Percentiles rank a stretch among this genome's conserved stretches.
These are phyloP conservation scores for Seiridium cupressi DNA, from an alignment of 2,329 filamentous ascomycete species.

Conservation along the genomic window DNA sequence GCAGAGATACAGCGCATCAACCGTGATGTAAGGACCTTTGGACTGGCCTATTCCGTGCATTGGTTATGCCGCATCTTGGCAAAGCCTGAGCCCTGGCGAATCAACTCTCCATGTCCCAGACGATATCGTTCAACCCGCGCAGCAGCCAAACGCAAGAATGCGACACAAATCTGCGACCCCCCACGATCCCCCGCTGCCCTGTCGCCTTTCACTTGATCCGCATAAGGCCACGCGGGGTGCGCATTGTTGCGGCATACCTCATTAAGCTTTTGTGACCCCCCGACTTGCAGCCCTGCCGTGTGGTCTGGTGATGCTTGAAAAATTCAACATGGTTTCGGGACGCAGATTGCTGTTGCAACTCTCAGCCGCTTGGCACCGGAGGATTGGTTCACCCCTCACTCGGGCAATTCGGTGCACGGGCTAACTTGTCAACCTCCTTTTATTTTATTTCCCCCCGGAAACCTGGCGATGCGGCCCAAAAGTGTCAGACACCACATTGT, in stretches of 20 bases:
- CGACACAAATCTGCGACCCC: neutral
- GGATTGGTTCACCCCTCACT: conserved; percentile 1
- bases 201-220: neutral
- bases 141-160: neutral
- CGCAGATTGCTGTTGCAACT: neutral
- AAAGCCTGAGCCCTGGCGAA: neutral
- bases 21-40: neutral
- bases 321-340: neutral
- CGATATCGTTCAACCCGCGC: neutral
- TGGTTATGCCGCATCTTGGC: neutral
- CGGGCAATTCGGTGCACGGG: neutral
- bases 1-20: neutral
- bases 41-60: neutral
- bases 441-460: neutral
- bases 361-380: neutral
- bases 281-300: neutral
- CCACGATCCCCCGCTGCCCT: neutral
- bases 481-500: too few relatives aligned
- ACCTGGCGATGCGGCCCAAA: neutral
- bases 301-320: neutral
- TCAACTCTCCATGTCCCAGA: neutral
- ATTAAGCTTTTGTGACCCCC: neutral
- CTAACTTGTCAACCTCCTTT: neutral
- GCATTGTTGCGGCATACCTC: neutral
- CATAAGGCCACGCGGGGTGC: neutral